Percentiles rank a stretch among this genome's conserved stretches.
Conservation (phyloP, 441 rosid species). For the Isatis lusitanica region DNA sequence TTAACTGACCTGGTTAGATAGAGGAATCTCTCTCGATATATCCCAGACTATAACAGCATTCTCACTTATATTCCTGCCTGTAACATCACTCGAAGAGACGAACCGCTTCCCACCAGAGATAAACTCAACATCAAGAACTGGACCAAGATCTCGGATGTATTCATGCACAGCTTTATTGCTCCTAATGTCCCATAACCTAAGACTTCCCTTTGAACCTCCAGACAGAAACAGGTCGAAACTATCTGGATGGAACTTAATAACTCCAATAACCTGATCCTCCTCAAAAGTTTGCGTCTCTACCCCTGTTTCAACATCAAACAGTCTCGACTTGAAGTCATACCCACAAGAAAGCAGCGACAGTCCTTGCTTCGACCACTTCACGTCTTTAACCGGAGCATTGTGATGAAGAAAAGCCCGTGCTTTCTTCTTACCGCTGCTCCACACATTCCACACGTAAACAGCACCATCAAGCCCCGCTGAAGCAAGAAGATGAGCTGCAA, state of each 20-base stretch:
- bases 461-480: slow-evolving; percentile 79
- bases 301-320: slow-evolving; percentile 76
- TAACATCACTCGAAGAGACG: slow-evolving; percentile 81
- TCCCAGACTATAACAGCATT: slow-evolving; percentile 88
- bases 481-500: slow-evolving; percentile 89
- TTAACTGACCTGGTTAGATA: slow-evolving; percentile 78
- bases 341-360: slow-evolving; percentile 72
- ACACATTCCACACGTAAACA: slow-evolving; percentile 72
- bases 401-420: slow-evolving; percentile 58
- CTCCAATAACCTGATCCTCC: slow-evolving; percentile 76
- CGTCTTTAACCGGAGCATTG: slow-evolving; percentile 73
- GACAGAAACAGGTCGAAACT: slow-evolving; percentile 70
- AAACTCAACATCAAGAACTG: slow-evolving; percentile 85
- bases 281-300: slow-evolving; percentile 53
- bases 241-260: slow-evolving; percentile 63
- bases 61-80: slow-evolving; percentile 71
- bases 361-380: slow-evolving; percentile 67
- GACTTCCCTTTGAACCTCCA: slow-evolving; percentile 73
- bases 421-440: slow-evolving; percentile 65
- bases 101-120: slow-evolving; percentile 61
- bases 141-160: slow-evolving; percentile 58
- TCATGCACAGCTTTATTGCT: slow-evolving; percentile 55
- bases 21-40: slow-evolving; percentile 62
- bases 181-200: slow-evolving; percentile 82
- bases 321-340: slow-evolving; percentile 67